These are phyloP conservation scores for Ogataea zsoltii DNA, from an alignment of 805 yeast species.

Conservation along the genomic window DNA sequence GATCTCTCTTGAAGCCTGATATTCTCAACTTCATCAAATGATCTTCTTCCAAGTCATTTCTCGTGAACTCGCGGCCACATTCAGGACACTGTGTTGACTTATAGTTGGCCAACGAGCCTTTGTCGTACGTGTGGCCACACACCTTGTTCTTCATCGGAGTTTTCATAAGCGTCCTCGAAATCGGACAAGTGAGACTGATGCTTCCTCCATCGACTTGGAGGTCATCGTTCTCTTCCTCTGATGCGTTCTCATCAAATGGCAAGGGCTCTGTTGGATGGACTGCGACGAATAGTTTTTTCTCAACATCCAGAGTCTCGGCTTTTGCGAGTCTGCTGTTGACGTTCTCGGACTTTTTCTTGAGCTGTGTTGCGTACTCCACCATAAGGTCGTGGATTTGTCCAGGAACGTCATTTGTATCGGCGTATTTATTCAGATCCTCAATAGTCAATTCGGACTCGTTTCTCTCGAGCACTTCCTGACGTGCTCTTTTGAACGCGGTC, in stretches of 20 bases:
- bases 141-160: constrained; percentile 54
- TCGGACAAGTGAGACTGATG: constrained; percentile 67
- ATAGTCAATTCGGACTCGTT: constrained; percentile 25
- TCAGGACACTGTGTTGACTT: constrained; percentile 53
- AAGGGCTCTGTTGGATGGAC: constrained; percentile 63
- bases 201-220: constrained; percentile 69
- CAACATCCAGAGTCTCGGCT: constrained; percentile 26
- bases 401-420: constrained; percentile 12
- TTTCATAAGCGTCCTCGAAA: constrained; percentile 52
- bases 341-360: constrained; percentile 6
- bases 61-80: constrained; percentile 42
- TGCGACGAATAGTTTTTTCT: constrained; percentile 48
- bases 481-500: constrained; percentile 20
- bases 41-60: constrained; percentile 46
- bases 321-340: constrained; percentile 7
- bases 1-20: constrained; percentile 35
- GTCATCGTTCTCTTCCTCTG: constrained; percentile 52
- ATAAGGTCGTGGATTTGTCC: constrained; percentile 26
- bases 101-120: constrained; percentile 41
- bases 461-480: constrained; percentile 25
- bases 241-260: constrained; percentile 41
- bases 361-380: constrained; percentile 1
- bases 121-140: constrained; percentile 68
- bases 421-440: constrained; percentile 27
- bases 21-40: constrained; percentile 57